Conservation (phyloP, 805 yeast genomes). For the Scheffersomyces stipitis region DNA sequence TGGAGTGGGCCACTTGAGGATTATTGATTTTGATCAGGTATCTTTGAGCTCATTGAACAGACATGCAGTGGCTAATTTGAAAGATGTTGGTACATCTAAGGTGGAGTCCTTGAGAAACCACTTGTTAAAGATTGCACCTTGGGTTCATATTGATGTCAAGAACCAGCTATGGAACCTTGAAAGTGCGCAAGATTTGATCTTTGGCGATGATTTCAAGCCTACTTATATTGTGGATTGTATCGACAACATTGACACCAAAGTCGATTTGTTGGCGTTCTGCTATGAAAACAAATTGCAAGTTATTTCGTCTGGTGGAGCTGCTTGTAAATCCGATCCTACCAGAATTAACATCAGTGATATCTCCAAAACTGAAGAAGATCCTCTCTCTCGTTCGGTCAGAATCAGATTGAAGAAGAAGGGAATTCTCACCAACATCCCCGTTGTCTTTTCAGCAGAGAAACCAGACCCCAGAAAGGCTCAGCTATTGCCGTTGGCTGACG, state of each 20-base stretch:
- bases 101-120: slow-evolving; percentile 77
- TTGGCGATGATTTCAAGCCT: slow-evolving; percentile 53
- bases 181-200: slow-evolving; percentile 60
- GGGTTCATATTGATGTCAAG: slow-evolving; percentile 78
- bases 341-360: slow-evolving; percentile 87
- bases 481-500: slow-evolving; percentile 80
- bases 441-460: slow-evolving; percentile 90
- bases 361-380: slow-evolving; percentile 89
- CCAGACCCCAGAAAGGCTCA: slow-evolving; percentile 95
- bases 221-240: slow-evolving; percentile 90
- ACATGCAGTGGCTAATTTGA: slow-evolving; percentile 89
- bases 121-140: slow-evolving; percentile 80
- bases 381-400: slow-evolving; percentile 83
- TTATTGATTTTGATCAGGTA: slow-evolving; percentile 96
- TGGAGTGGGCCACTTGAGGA: slow-evolving; percentile 75
- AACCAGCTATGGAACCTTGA: slow-evolving; percentile 76
- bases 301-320: slow-evolving; percentile 95
- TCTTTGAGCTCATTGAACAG: slow-evolving; percentile 88
- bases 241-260: slow-evolving; percentile 96
- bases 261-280: slow-evolving; percentile 79
- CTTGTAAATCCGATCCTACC: slow-evolving; percentile 93
- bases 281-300: slow-evolving; percentile 60
- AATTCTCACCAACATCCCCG: slow-evolving; percentile 72
- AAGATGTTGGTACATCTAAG: slow-evolving; percentile 90
- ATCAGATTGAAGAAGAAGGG: slow-evolving; percentile 81